phyloP scores from a whole-genome alignment of 495 filamentous ascomycete genomes.

The Penicillium chermesinum region DNA sequence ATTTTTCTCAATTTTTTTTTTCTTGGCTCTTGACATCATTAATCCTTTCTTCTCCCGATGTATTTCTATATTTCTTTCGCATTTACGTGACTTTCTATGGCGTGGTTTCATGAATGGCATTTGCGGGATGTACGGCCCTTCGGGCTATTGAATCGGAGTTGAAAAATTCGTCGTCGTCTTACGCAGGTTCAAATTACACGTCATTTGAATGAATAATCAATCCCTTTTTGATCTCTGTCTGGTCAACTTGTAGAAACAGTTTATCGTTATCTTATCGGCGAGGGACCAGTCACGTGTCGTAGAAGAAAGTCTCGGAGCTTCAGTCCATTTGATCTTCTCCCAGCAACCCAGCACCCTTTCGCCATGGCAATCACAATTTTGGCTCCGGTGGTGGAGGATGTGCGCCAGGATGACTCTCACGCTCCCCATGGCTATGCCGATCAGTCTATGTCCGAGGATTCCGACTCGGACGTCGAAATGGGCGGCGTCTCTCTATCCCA shows the following conservation, averaged over 20 bases:
- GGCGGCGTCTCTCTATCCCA: slow-evolving; percentile 30
- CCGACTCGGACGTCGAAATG: slow-evolving; percentile 60
- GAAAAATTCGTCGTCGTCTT: too few species aligned
- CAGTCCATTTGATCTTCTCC: slow-evolving; percentile 1
- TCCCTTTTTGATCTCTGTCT: slow-evolving; percentile 4
- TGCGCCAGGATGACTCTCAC: not conserved
- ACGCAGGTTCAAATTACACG: too few species aligned
- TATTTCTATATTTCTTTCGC: slow-evolving; percentile 24
- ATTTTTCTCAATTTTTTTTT: too few species aligned
- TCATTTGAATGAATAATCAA: too few species aligned
- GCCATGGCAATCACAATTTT: slow-evolving; percentile 77
- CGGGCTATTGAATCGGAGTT: too few species aligned
- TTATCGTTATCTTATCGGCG: not conserved
- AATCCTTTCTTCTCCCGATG: slow-evolving; percentile 6
- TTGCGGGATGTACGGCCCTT: too few species aligned
- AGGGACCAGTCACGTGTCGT: slow-evolving; percentile 15
- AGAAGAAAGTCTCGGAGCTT: slow-evolving; percentile 16
- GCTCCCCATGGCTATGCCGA: slow-evolving; percentile 28
- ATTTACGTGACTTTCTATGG: not conserved
- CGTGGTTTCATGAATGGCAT: slow-evolving; percentile 5
- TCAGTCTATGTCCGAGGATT: slow-evolving; percentile 48
- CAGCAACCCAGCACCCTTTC: not conserved
- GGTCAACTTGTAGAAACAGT: not conserved
- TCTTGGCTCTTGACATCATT: not conserved
- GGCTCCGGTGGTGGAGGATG: slow-evolving; percentile 51